A percentile compares a stretch with the other conserved stretches of the same genome.
Evolutionary conservation across 345 rosid species (phyloP).

Genomic region (Eucalyptus sideroxylon): DNA sequence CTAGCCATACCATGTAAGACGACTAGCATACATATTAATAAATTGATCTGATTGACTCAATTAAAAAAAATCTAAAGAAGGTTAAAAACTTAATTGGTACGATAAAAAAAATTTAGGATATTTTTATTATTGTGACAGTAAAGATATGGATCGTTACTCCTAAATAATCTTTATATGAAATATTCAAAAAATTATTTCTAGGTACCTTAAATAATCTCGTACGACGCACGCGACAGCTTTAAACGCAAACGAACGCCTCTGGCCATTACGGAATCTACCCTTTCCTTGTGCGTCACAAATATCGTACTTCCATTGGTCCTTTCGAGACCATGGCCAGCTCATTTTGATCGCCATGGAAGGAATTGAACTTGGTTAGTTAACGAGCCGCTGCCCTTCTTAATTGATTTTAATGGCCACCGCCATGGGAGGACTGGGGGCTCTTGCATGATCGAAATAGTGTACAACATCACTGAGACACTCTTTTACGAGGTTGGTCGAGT

Average conservation of each 20-base stretch:
- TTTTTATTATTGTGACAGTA: not conserved
- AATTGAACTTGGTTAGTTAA: not conserved
- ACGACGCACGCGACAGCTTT: not conserved
- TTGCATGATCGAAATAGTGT: not conserved
- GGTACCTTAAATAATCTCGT: not conserved
- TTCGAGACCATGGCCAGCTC: not conserved
- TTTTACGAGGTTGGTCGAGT: not conserved
- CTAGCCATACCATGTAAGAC: accelerated
- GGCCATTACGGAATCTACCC: not conserved
- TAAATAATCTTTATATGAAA: not conserved
- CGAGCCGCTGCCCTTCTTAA: not conserved
- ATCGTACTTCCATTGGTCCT: not conserved
- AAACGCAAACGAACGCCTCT: not conserved
- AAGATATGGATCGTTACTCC: not conserved
- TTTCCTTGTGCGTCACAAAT: not conserved
- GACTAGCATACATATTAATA: accelerated
- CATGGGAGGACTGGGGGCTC: not conserved
- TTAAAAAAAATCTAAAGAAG: no score
- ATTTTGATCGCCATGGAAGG: not conserved
- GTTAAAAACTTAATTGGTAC: accelerated
- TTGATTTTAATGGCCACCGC: not conserved
- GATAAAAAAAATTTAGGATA: not conserved
- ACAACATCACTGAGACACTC: not conserved
- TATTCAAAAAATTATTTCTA: not conserved
- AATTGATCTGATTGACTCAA: accelerated